These are phyloP conservation scores for Magnaporthiopsis poae DNA, from an alignment of 2,329 filamentous ascomycete genomes.

Conservation along the genomic window DNA sequence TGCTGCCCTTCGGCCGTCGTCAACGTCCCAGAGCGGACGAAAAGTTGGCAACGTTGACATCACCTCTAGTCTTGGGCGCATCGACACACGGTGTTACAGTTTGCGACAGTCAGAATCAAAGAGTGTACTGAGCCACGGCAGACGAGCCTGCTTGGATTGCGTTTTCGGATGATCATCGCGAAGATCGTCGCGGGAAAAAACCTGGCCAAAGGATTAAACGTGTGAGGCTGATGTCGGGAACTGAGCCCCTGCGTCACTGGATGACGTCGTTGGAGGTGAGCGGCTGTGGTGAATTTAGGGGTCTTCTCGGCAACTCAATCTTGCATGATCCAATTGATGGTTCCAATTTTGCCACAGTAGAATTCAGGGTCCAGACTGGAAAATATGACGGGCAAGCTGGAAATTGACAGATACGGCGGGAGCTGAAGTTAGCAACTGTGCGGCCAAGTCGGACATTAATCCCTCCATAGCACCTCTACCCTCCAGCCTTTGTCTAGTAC, in stretches of 20 bases:
- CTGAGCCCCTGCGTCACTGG: not conserved
- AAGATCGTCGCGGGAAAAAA: not conserved
- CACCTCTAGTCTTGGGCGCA: not conserved
- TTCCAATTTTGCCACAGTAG: not conserved
- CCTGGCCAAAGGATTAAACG: not conserved
- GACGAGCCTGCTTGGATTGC: not conserved
- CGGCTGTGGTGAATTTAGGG: not conserved
- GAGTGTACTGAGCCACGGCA: not conserved
- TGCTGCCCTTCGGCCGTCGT: not conserved
- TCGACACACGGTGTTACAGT: not conserved
- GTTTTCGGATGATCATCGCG: not conserved
- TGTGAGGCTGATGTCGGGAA: not conserved
- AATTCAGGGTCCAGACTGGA: not conserved
- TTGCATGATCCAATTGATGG: too few species aligned
- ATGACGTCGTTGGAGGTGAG: not conserved
- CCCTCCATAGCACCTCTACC: too few species aligned
- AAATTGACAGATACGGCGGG: not conserved
- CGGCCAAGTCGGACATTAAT: not conserved
- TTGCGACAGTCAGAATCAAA: not conserved
- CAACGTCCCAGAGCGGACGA: not conserved
- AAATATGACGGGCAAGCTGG: not conserved
- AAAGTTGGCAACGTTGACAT: not conserved
- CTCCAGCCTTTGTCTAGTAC: constrained; percentile 9
- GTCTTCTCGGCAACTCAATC: not conserved
- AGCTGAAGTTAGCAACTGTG: not conserved